These are phyloP conservation scores for Penicillium sclerotigenum DNA, from an alignment of 2,329 filamentous ascomycete species.

Conservation along the genomic window DNA sequence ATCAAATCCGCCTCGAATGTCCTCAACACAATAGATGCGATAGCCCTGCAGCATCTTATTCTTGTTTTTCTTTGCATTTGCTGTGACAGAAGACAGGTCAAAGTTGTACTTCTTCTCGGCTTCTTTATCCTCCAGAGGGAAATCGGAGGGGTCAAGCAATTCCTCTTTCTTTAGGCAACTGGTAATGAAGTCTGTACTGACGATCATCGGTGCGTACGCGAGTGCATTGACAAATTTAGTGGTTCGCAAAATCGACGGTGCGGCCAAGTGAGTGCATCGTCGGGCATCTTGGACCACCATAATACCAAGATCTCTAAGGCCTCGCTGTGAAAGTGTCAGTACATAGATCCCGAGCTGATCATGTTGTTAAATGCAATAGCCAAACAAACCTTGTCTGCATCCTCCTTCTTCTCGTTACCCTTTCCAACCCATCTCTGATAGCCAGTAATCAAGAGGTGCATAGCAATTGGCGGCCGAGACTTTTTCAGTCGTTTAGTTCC, in stretches of 20 bases:
- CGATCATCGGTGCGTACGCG: constrained; percentile 72
- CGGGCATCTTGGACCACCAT: constrained; percentile 71
- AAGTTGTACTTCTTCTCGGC: constrained; percentile 71
- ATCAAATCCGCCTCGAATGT: constrained; percentile 75
- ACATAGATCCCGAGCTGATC: not conserved
- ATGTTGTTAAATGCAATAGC: not conserved
- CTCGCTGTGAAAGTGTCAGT: constrained; percentile 54
- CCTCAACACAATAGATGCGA: constrained; percentile 78
- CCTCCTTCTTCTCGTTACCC: constrained; percentile 64
- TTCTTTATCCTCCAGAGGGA: constrained; percentile 66
- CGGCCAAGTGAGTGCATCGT: constrained; percentile 80
- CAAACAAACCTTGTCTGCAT: constrained; percentile 69
- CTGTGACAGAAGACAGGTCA: constrained; percentile 64
- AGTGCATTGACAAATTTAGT: constrained; percentile 90
- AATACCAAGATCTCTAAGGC: constrained; percentile 79
- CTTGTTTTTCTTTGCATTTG: constrained; percentile 70
- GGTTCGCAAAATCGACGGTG: constrained; percentile 81
- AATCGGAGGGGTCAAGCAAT: constrained; percentile 62
- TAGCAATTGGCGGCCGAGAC: constrained; percentile 61
- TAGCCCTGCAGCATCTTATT: constrained; percentile 71
- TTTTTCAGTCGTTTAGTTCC: constrained; percentile 63
- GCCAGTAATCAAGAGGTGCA: constrained; percentile 77
- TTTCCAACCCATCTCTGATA: constrained; percentile 75
- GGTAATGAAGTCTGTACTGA: constrained; percentile 76
- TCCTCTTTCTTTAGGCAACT: constrained; percentile 67